Evolutionary conservation across 352 stramenopile species (phyloP).

Genomic region (Phytopythium delawarense): DNA sequence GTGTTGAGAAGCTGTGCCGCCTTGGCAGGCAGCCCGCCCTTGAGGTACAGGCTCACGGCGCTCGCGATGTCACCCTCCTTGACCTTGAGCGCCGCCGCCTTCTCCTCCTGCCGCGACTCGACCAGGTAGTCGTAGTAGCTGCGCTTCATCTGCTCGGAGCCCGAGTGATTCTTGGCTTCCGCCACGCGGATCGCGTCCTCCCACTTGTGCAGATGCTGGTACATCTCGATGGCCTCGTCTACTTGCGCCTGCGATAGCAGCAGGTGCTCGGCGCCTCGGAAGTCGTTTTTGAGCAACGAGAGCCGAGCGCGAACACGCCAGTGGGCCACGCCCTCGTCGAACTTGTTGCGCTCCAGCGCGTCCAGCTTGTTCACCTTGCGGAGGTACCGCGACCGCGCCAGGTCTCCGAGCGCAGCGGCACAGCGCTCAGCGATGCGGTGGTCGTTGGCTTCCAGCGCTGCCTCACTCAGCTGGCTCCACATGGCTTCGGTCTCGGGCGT

Average conservation of each 20-base stretch:
- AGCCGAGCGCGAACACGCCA: conserved; percentile 86
- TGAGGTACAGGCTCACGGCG: conserved; percentile 92
- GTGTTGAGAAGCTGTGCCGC: conserved; percentile 85
- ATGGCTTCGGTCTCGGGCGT: conserved; percentile 91
- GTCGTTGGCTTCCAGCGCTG: conserved; percentile 84
- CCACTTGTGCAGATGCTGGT: conserved; percentile 93
- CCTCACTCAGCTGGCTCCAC: conserved; percentile 90
- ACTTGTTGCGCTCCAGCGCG: conserved; percentile 69
- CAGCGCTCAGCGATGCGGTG: conserved; percentile 90
- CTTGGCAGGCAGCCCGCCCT: conserved; percentile 90
- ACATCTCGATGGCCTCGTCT: conserved; percentile 94
- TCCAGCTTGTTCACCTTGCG: conserved; percentile 90
- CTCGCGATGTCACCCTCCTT: conserved; percentile 88
- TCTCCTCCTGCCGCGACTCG: conserved; percentile 90
- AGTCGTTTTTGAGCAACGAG: conserved; percentile 88
- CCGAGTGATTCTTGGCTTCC: conserved; percentile 72
- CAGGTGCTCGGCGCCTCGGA: conserved; percentile 88
- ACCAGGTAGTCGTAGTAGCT: conserved; percentile 93
- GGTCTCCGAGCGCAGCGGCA: conserved; percentile 88
- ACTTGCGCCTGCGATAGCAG: conserved; percentile 89
- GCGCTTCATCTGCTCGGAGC: conserved; percentile 85
- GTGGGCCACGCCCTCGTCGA: conserved; percentile 74
- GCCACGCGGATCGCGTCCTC: conserved; percentile 93
- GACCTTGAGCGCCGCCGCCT: conserved; percentile 89
- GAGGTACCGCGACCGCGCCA: conserved; percentile 85